Conservation (phyloP, 2,329 filamentous ascomycete genomes). For the Pseudogymnoascus pannorum region DNA sequence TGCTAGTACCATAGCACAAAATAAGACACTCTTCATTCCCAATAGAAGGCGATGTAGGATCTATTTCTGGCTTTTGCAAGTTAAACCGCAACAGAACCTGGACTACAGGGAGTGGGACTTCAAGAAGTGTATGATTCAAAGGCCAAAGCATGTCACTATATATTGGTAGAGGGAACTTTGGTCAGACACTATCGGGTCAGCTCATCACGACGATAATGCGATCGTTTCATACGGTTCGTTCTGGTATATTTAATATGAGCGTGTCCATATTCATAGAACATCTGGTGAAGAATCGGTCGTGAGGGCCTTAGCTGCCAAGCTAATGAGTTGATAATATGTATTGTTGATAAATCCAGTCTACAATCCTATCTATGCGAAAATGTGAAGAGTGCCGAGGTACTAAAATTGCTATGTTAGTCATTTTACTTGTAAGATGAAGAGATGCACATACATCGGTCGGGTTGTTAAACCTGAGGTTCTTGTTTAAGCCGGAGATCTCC, state of each 20-base stretch:
- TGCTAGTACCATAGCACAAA: not conserved
- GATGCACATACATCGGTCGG: constrained; percentile 55
- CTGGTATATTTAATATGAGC: not conserved
- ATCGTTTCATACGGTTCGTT: not conserved
- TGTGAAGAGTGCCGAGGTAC: constrained; percentile 44
- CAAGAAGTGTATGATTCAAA: not conserved
- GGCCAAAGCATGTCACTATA: not conserved
- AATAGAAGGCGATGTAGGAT: not conserved
- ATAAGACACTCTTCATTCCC: not conserved
- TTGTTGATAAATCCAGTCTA: constrained; percentile 5
- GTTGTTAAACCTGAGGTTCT: constrained; percentile 68
- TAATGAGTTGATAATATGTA: constrained; percentile 1
- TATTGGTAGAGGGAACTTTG: not conserved
- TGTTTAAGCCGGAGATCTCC: constrained; percentile 57
- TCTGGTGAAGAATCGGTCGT: too few species aligned
- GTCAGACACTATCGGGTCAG: not conserved
- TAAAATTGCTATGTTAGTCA: constrained; percentile 15
- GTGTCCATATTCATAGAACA: not conserved
- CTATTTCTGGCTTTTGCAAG: not conserved
- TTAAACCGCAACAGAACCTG: not conserved
- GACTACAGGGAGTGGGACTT: not conserved
- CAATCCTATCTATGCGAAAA: constrained; percentile 39
- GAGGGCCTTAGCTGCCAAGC: not conserved
- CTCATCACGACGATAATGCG: not conserved
- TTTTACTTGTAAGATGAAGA: not conserved